Base-by-base conservation (phyloP, 1,284 basidiomycete species). In the Austroboletus niveus region DNA sequence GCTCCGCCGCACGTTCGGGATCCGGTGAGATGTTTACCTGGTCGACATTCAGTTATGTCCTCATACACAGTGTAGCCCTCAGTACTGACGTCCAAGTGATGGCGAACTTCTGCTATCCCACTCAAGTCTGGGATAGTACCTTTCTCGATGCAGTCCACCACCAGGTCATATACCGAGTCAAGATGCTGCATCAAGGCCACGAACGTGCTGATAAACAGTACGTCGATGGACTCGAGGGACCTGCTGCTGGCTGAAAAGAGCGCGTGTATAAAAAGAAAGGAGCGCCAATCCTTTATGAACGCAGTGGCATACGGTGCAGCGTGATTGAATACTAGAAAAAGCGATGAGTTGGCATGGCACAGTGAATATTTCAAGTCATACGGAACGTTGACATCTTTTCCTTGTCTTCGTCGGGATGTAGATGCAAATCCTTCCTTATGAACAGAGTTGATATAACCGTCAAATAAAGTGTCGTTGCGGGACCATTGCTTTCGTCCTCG, bases 181-280 rank as follows among this genome's bases (percentile, higher is more conserved):
- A 64, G n/a, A 29, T 47, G 45, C 8, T 47, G 51, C 10, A 62
- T 53, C 47, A 64, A 47, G 12, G 62, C 53, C 34, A 62, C 34
- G 20, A 64, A 51, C 1, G 46, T 43, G 17, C 39, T 49, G 9
- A 50, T 39, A 42, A 62, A 64, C 3, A 38, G n/a, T 24, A 45
- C 36, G 8, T 5, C 9, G 17, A 61, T 57, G 5, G 36, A 29
- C 31, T 53, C 47, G 12, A 64, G 40, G 15, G 47, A 46, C 34
- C 30, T 49, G 44, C 53, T 51, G 2, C 41, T 24, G 14, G 40
- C 12, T 45, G 27, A 42, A 24, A 43, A 42, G 30, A 49, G 24
- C 9, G 8, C 39, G 10, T 42, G 47, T 3, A 42, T 30, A 12
- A 65, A 47, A 20, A 64, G 61, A 39, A 57, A 64, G n/a, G 65